Conservation (phyloP, 108 stramenopile genomes). For the Cyclotella distinguenda region DNA sequence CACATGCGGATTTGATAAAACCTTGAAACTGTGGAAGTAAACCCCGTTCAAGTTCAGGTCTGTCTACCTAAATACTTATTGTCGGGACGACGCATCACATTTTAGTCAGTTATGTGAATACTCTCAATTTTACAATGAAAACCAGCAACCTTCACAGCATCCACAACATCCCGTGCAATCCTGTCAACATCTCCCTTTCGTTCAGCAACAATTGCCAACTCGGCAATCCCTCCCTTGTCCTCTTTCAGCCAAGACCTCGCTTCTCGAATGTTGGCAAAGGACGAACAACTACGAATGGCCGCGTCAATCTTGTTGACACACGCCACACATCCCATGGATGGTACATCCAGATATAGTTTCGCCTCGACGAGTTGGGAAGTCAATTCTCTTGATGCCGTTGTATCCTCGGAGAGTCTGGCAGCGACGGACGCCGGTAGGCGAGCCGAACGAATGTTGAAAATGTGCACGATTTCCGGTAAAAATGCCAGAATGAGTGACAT, state of each 20-base stretch:
- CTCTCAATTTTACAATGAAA: constrained; percentile 29
- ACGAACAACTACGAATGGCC: constrained; percentile 45
- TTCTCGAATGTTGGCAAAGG: constrained; percentile 28
- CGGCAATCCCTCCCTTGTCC: constrained; percentile 52
- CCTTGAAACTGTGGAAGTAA: constrained; percentile 84
- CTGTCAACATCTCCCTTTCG: constrained; percentile 36
- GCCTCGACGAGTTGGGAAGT: constrained; percentile 7
- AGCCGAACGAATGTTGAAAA: constrained; percentile 40
- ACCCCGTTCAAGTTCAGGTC: background rate
- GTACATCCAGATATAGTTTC: constrained; percentile 55
- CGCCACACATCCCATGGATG: constrained; percentile 87
- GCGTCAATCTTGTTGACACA: constrained; percentile 80
- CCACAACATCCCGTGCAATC: constrained; percentile 24
- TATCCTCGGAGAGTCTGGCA: background rate
- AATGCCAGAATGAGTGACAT: constrained; percentile 53
- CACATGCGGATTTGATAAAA: constrained; percentile 89
- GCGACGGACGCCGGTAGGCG: background rate
- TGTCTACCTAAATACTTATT: too few species aligned
- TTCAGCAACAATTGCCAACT: constrained; percentile 18
- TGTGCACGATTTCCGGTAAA: constrained; percentile 66
- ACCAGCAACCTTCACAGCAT: constrained; percentile 43
- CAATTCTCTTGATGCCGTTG: background rate
- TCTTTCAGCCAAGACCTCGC: constrained; percentile 62
- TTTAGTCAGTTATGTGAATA: constrained; percentile 13
- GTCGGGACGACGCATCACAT: too few species aligned